Evolutionary conservation across 75 land plant species (phyloP).

Genomic region (Pseudotsuga menziesii): DNA sequence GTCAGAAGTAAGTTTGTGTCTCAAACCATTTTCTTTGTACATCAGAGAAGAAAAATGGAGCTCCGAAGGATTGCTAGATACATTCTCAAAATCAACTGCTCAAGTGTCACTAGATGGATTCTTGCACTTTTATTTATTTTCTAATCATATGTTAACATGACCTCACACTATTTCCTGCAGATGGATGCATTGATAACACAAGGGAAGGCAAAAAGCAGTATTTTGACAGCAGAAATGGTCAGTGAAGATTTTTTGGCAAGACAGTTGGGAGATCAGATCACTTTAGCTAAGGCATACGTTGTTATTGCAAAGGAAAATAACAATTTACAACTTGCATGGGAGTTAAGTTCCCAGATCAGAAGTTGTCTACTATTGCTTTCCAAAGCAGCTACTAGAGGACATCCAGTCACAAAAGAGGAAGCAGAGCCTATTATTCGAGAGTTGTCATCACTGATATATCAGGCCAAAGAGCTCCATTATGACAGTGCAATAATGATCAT

Average conservation of each 20-base stretch:
- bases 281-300: constrained; percentile 75
- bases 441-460: constrained; percentile 56
- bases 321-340: constrained; percentile 86
- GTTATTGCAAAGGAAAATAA: constrained; percentile 89
- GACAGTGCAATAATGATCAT: constrained; percentile 85
- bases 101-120: too few relatives aligned
- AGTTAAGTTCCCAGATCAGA: constrained; percentile 73
- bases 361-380: constrained; percentile 73
- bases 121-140: too few relatives aligned
- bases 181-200: too few relatives aligned
- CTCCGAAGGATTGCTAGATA: too few relatives aligned
- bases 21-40: too few relatives aligned
- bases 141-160: too few relatives aligned
- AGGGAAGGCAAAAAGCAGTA: not conserved
- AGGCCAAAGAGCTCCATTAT: constrained; percentile 84
- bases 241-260: constrained; percentile 63
- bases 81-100: too few relatives aligned
- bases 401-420: constrained; percentile 46
- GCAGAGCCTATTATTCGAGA: constrained; percentile 63
- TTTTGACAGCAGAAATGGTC: constrained; percentile 22
- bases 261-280: constrained; percentile 84
- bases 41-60: too few relatives aligned
- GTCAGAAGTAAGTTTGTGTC: too few relatives aligned
- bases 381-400: constrained; percentile 57
- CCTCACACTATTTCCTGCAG: too few relatives aligned